phyloP scores from a whole-genome alignment of 352 stramenopile genomes.

The Phytophthora multivora region DNA sequence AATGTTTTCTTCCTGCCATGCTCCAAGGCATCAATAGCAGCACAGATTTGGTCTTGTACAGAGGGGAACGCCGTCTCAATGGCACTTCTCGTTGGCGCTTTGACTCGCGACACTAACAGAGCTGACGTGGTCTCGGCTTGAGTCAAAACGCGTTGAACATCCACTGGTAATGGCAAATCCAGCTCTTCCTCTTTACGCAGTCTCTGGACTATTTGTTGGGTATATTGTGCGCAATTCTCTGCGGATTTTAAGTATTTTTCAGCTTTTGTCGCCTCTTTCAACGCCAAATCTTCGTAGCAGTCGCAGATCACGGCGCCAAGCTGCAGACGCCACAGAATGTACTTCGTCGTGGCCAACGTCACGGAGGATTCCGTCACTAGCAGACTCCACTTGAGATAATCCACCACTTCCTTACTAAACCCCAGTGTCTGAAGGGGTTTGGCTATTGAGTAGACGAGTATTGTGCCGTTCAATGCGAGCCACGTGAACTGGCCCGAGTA shows the following conservation, averaged over 20 bases:
- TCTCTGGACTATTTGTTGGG: slow-evolving; percentile 40
- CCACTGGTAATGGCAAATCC: slow-evolving; percentile 58
- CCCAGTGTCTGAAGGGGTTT: slow-evolving; percentile 51
- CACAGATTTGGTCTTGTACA: slow-evolving; percentile 34
- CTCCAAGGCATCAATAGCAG: slow-evolving; percentile 48
- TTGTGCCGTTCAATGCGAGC: slow-evolving; percentile 70
- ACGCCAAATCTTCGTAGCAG: slow-evolving; percentile 59
- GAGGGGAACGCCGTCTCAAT: slow-evolving; percentile 38
- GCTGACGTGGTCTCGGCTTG: slow-evolving; percentile 45
- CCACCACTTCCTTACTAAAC: slow-evolving; percentile 57
- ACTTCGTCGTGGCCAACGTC: slow-evolving; percentile 64
- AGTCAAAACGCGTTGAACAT: slow-evolving; percentile 39
- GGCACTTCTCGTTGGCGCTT: slow-evolving; percentile 30
- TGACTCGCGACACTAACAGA: slow-evolving; percentile 42
- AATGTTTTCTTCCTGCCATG: background rate
- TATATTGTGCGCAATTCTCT: slow-evolving; percentile 49
- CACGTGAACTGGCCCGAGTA: slow-evolving; percentile 45
- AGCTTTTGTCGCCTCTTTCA: slow-evolving; percentile 29
- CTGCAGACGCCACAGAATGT: slow-evolving; percentile 68
- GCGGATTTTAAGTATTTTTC: slow-evolving; percentile 41
- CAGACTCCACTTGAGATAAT: slow-evolving; percentile 68
- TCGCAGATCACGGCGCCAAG: slow-evolving; percentile 56
- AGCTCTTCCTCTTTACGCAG: slow-evolving; percentile 81
- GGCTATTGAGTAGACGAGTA: slow-evolving; percentile 59
- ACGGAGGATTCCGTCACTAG: slow-evolving; percentile 61